Percentiles rank a stretch among this genome's conserved stretches.
These are phyloP conservation scores for Cyberlindnera euphorbiiphila DNA, from an alignment of 805 yeast species.

Conservation along the genomic window DNA sequence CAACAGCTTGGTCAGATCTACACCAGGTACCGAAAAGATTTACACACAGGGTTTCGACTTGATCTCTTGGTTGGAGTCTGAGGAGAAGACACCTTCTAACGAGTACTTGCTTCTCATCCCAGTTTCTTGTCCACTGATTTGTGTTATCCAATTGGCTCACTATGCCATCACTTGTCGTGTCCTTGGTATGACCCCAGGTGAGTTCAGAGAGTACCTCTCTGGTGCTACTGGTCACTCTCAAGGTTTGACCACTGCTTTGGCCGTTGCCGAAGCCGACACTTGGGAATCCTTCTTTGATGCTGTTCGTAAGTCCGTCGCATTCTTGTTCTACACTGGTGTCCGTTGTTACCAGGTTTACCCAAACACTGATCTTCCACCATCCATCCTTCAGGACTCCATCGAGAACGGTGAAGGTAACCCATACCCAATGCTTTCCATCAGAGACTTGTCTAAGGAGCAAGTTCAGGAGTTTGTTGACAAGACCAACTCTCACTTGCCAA, in stretches of 20 bases:
- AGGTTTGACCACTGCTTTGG: conserved; percentile 90
- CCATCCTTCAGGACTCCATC: conserved; percentile 85
- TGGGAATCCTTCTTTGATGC: conserved; percentile 80
- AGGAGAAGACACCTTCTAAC: conserved; percentile 82
- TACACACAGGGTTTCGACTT: conserved; percentile 93
- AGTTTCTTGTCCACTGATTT: conserved; percentile 94
- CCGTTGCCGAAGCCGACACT: conserved; percentile 73
- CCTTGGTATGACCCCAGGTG: conserved; percentile 86
- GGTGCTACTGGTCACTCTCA: conserved; percentile 91
- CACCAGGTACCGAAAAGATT: conserved; percentile 77
- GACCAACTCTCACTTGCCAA: conserved; percentile 92
- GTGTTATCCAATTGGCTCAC: conserved; percentile 92
- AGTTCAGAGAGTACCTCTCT: conserved; percentile 60
- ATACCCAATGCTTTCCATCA: conserved; percentile 93
- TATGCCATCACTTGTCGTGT: conserved; percentile 83
- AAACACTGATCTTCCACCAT: conserved; percentile 89
- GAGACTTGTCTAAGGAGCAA: conserved; percentile 79
- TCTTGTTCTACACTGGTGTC: conserved; percentile 90
- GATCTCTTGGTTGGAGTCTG: conserved; percentile 79
- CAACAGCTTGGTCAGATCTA: conserved; percentile 61
- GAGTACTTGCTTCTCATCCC: conserved; percentile 90
- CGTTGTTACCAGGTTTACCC: conserved; percentile 90
- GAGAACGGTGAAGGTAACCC: conserved; percentile 96
- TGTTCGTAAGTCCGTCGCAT: conserved; percentile 73
- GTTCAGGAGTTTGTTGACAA: conserved; percentile 74